These are phyloP conservation scores for Noccaea caerulescens DNA, from an alignment of 345 rosid species.

Conservation along the genomic window DNA sequence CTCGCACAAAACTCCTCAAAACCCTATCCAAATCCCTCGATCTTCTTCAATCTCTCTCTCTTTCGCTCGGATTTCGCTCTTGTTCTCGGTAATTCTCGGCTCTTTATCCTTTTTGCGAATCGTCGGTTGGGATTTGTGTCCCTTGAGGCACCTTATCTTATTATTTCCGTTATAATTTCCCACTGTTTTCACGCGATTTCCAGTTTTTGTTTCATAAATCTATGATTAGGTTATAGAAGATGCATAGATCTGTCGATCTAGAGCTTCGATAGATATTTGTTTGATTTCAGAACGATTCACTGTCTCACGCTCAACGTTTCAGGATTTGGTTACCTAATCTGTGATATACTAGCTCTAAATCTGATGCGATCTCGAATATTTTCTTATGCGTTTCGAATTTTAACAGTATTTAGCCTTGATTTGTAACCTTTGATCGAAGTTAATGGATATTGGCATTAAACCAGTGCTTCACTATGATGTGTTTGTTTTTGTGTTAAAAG, in stretches of 20 bases:
- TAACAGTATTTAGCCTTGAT: neutral
- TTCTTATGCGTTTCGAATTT: too few relatives aligned
- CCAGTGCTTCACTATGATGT: too few relatives aligned
- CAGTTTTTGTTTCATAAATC: neutral
- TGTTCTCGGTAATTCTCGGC: neutral
- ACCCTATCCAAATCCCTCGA: neutral
- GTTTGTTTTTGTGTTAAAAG: too few relatives aligned
- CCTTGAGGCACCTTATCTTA: neutral
- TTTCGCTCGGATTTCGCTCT: neutral
- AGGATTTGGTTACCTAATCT: neutral
- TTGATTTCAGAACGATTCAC: neutral
- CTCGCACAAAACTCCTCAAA: conserved; percentile 26
- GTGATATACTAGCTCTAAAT: neutral
- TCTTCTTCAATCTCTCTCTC: neutral
- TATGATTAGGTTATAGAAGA: neutral
- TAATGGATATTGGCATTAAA: neutral
- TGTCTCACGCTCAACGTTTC: neutral
- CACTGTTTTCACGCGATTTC: neutral
- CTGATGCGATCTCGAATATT: neutral
- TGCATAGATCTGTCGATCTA: conserved; percentile 15
- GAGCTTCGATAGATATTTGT: neutral
- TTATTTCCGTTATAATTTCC: neutral
- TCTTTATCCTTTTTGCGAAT: neutral
- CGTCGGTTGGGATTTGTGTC: neutral
- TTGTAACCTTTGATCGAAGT: neutral